phyloP scores from a whole-genome alignment of 108 stramenopile genomes.

The Stephanodiscus minutulus region DNA sequence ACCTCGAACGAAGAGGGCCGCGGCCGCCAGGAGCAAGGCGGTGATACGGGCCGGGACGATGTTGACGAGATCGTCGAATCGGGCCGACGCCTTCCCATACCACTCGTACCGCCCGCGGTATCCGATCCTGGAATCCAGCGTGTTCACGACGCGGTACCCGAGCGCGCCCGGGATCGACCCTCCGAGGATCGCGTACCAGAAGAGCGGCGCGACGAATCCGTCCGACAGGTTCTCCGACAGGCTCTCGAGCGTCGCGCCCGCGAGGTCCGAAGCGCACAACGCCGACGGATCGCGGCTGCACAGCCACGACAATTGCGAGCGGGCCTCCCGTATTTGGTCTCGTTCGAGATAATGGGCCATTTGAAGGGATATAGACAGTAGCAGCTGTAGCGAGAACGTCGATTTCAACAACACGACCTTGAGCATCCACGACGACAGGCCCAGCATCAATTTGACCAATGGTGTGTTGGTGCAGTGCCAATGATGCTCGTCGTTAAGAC shows the following conservation, averaged over 20 bases:
- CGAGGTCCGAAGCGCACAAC: conserved; percentile 36
- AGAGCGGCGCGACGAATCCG: conserved; percentile 48
- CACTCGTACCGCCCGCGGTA: conserved; percentile 52
- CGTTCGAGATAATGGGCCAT: conserved; percentile 56
- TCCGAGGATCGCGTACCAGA: conserved; percentile 51
- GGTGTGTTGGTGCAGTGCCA: neutral
- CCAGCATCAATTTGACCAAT: neutral
- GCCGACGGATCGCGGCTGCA: conserved; percentile 60
- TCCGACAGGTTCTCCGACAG: conserved; percentile 58
- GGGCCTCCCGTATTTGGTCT: conserved; percentile 44
- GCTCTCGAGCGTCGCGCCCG: conserved; percentile 45
- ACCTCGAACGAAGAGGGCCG: conserved; percentile 17
- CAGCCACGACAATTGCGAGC: conserved; percentile 49
- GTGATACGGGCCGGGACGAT: conserved; percentile 51
- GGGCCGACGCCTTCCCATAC: conserved; percentile 53
- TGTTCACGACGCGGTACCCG: conserved; percentile 52
- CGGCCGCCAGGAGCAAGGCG: conserved; percentile 24
- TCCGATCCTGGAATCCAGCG: conserved; percentile 54
- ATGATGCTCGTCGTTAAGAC: neutral
- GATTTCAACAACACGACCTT: conserved; percentile 39
- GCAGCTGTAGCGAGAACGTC: conserved; percentile 48
- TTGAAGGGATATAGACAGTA: conserved; percentile 50
- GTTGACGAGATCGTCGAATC: conserved; percentile 57
- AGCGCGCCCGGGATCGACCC: conserved; percentile 39
- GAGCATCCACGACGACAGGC: conserved; percentile 33